Base-by-base conservation (phyloP, 495 filamentous ascomycete genomes). In the Glonium stellatum region DNA sequence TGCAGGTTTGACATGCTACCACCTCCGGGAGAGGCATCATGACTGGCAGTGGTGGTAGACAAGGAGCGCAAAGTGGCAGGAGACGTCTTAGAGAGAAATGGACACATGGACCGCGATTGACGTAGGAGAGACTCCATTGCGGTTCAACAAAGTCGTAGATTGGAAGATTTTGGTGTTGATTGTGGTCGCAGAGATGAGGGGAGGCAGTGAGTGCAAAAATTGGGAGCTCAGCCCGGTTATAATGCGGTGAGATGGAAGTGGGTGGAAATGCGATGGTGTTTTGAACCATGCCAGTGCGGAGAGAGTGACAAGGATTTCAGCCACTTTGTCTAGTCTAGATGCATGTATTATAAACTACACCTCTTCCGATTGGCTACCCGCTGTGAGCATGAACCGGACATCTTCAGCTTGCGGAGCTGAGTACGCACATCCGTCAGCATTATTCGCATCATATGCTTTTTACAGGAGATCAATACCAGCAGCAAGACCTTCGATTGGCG, bases 1-100 rank as follows among this genome's bases (percentile, higher is more conserved):
- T 97, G 95, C 64, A 98, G 82, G 76, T 97, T 97, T 67, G 91
- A 96, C 84, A 97, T 96, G 72, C 87, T 89, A 63, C 92, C 89
- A 53, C 91, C 92, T 62, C 90, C 87, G 27, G 84, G 85, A 49
- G 85, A 90, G 52, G 79, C 76, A 60, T 81, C 61, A 71, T 82
- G 73, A 72, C 77, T 76, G 67, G 86, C 81, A 67, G 87, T 82
- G 22, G 89, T 84, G 54, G 90, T 96, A 15, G 92, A 89, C 60
- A 98, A 81, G 57, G 90, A 86, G 59, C 93, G 91, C 57, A 98
- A 83, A 34, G 90, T 88, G 66, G 88, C 83, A 61, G 91, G 89
- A 1, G 92, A 91, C 11, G 92, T 89, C 73, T 92, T 95, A 78
- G 88, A 91, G 72, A 98, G 83, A 76, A 98, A 97, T 54, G 93